Evolutionary conservation across 208 protist species (phyloP), one percentile per base, ranked within the genome.

Genomic region (Leishmania guyanensis): DNA sequence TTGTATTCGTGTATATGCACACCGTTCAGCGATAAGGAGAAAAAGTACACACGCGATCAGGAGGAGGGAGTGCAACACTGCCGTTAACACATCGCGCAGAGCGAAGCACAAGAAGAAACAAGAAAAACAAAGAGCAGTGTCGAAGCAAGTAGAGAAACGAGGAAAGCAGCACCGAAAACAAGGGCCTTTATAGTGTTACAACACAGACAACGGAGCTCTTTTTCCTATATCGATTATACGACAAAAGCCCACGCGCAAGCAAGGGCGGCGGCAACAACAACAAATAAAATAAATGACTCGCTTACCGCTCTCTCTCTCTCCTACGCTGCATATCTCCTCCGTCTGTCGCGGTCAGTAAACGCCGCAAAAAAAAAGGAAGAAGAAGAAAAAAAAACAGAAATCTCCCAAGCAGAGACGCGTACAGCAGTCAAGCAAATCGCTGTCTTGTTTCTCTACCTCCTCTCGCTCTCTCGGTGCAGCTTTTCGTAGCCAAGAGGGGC

Each of bases 131-230:
- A 72, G 46, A 62, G 9, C 33, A 36, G 29, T 43, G 46, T 29
- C 48, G 74, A 74, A 17, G 14, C 39, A 39, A 75, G 39, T 60
- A 75, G 60, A 62, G n/a, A 68, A 53, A 79, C 43, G 71, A 46
- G 43, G 43, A 6, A 46, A 46, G 39, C 48, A 14, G 48, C 26
- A 29, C 29, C 17, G 16, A 68, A 4, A 33, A 48, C 53, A 14
- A 43, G 39, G 1, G 22, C 62, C 58, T 33, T 64, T 64, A 22
- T 33, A 33, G 5, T 29, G 58, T 29, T 29, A 14, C 26, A 33
- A 14, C 58, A 29, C 58, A 64, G 58, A 29, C 20, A 64, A 1
- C 58, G 3, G 12, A n/a, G 29, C 58, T n/a, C 26, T 64, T 64
- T 29, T 14, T 29, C 26, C 8, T 26, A 29, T 29, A n/a, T n/a